phyloP scores from a whole-genome alignment of 805 yeast genomes.

The Sungouiozyma ichnusensis region DNA sequence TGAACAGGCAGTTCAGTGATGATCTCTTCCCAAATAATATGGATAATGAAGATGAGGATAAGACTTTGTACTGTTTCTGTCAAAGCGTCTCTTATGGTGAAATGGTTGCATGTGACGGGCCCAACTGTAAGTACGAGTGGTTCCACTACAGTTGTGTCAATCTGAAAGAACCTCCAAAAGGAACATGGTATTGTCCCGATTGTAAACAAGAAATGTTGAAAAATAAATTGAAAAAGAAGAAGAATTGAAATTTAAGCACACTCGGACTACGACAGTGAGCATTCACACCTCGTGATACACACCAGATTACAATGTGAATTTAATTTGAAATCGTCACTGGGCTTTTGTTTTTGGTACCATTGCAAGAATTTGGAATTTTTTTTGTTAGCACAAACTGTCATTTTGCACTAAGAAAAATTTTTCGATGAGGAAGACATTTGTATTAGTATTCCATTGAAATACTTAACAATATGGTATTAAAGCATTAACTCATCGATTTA shows the following conservation, averaged over 20 bases:
- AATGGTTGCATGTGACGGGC: conserved; percentile 94
- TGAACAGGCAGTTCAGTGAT: conserved; percentile 11
- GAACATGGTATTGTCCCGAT: conserved; percentile 90
- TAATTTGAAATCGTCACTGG: too few relatives aligned
- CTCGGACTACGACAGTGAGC: too few relatives aligned
- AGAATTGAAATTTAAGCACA: background rate
- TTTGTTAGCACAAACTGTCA: background rate
- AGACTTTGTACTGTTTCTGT: conserved; percentile 77
- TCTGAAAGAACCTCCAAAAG: conserved; percentile 76
- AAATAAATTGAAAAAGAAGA: conserved; percentile 20
- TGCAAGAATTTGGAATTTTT: background rate
- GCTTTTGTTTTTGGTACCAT: too few relatives aligned
- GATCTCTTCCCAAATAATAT: conserved; percentile 27
- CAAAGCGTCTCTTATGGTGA: conserved; percentile 90
- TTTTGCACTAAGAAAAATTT: background rate
- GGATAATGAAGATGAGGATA: conserved; percentile 46
- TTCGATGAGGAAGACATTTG: background rate
- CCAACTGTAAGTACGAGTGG: conserved; percentile 85
- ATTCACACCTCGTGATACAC: too few relatives aligned
- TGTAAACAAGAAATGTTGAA: conserved; percentile 40
- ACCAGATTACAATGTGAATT: too few relatives aligned
- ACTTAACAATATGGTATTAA: background rate
- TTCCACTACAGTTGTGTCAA: conserved; percentile 96
- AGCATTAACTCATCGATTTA: too few relatives aligned
- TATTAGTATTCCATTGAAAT: background rate